Conservation (phyloP, 306 rosid genomes). For the Cicer cuneatum region DNA sequence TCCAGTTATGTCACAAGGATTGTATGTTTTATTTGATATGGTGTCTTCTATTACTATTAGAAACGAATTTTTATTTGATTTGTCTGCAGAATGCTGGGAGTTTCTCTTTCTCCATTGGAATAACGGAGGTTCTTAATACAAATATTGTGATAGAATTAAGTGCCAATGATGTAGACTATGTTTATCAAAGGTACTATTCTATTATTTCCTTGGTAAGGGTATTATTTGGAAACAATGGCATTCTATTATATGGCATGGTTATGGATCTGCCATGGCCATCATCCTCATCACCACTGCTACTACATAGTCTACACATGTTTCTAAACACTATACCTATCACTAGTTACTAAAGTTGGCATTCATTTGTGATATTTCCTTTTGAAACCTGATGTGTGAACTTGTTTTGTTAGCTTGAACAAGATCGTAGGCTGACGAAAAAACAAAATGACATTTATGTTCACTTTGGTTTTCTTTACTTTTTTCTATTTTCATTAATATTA, state of each 20-base stretch:
- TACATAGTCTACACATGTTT: not conserved
- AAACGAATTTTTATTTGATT: conserved; percentile 41
- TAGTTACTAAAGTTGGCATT: conserved; percentile 11
- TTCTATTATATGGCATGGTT: conserved; percentile 26
- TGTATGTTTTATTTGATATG: conserved; percentile 38
- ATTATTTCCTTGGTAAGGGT: conserved; percentile 10
- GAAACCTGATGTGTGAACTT: conserved; percentile 22
- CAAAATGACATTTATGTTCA: not conserved
- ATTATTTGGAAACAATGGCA: conserved; percentile 1
- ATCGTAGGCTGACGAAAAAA: conserved; percentile 9
- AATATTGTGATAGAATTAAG: conserved; percentile 87
- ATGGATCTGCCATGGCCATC: conserved; percentile 22
- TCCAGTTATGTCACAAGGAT: conserved; percentile 72
- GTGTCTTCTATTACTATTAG: conserved; percentile 12
- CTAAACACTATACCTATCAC: conserved; percentile 25
- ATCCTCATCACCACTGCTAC: not conserved
- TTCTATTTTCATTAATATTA: conserved; percentile 1
- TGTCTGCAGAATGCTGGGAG: conserved; percentile 77
- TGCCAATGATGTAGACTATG: conserved; percentile 91
- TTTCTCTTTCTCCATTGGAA: conserved; percentile 88
- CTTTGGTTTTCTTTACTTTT: not conserved
- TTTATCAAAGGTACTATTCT: conserved; percentile 77
- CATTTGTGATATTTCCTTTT: not conserved
- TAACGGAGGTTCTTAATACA: conserved; percentile 90
- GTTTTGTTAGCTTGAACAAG: conserved; percentile 24